phyloP scores from a whole-genome alignment of 306 rosid genomes.

The Nissolia schottii region DNA sequence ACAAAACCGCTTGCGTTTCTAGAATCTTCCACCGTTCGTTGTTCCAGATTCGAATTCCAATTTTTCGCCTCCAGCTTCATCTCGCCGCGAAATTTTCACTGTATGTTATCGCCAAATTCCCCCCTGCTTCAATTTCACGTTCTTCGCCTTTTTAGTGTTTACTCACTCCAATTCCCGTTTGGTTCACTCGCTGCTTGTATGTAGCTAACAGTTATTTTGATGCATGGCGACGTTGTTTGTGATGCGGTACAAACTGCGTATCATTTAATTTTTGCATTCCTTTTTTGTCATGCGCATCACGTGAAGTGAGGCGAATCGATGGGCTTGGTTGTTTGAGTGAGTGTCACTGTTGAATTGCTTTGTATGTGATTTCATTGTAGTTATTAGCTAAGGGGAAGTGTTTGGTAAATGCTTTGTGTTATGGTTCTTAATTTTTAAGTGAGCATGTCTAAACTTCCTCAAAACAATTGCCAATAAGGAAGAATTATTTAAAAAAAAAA shows the following conservation, averaged over 20 bases:
- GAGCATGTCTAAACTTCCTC: not conserved
- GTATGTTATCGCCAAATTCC: not conserved
- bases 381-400: not conserved
- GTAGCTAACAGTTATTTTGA: not conserved
- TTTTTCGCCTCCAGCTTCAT: not conserved
- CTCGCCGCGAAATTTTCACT: not conserved
- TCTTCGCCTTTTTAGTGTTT: not conserved
- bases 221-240: not conserved
- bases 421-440: not conserved
- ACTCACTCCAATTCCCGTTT: constrained; percentile 16
- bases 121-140: constrained; percentile 1
- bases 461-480: not conserved
- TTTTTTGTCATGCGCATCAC: not conserved
- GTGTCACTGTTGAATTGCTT: constrained; percentile 7
- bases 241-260: not conserved
- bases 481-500: not conserved
- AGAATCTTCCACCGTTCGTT: not conserved
- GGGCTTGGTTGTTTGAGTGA: not conserved
- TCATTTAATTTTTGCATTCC: constrained; percentile 10
- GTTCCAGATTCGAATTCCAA: constrained; percentile 35
- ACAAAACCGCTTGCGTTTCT: not conserved
- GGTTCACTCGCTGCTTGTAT: not conserved
- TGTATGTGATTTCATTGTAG: not conserved
- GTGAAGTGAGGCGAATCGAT: not conserved
- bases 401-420: constrained; percentile 1